phyloP scores from a whole-genome alignment of 306 rosid species.

The Prosopis cineraria region DNA sequence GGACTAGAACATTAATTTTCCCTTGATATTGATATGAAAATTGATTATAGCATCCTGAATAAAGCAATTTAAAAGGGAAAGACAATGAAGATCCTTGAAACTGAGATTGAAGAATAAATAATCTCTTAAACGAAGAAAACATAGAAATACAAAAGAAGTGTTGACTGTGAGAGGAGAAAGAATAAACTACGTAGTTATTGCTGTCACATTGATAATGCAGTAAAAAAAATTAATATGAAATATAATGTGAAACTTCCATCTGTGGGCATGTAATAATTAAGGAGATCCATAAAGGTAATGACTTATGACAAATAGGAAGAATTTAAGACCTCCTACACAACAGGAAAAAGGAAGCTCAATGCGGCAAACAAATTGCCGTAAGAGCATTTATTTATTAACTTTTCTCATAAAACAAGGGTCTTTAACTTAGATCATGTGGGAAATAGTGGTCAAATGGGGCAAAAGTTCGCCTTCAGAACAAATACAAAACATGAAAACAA shows the following conservation, averaged over 20 bases:
- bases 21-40: too few relatives aligned
- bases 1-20: too few relatives aligned
- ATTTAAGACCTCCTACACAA: not conserved
- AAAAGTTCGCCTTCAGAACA: slow-evolving; percentile 11
- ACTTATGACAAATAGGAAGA: not conserved
- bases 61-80: not conserved
- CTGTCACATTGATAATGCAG: not conserved
- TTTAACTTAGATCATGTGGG: not conserved
- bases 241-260: not conserved
- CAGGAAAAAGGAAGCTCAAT: not conserved
- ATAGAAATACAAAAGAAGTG: not conserved
- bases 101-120: not conserved
- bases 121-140: not conserved
- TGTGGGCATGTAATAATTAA: not conserved
- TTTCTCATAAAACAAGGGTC: not conserved
- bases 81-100: not conserved
- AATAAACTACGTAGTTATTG: not conserved
- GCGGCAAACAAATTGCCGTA: not conserved
- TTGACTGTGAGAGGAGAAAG: not conserved
- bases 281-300: not conserved
- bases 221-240: not conserved
- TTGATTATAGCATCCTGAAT: too few relatives aligned
- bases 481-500: not conserved
- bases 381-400: not conserved
- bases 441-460: not conserved